Evolutionary conservation across 1,284 basidiomycete species (phyloP).

Genomic region (Ceraceosorus bombacis): DNA sequence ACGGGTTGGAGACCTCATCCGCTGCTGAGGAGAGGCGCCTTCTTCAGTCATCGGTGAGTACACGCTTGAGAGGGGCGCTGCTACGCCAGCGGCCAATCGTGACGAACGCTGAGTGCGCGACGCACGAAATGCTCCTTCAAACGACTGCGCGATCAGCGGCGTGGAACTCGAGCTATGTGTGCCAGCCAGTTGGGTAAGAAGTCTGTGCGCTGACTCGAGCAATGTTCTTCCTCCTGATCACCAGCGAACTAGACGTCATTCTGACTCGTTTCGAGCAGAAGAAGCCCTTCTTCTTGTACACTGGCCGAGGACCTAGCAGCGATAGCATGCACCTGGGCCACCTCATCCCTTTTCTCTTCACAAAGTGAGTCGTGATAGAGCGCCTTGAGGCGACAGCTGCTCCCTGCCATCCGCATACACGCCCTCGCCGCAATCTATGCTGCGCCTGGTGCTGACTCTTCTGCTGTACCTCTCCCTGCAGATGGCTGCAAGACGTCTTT

Average conservation of each 20-base stretch:
- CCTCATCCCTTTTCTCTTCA: slow-evolving; percentile 94
- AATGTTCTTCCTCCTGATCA: neutral
- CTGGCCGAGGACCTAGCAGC: slow-evolving; percentile 89
- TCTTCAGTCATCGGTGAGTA: slow-evolving; percentile 89
- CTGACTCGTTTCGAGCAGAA: slow-evolving; percentile 91
- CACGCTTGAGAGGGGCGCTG: neutral
- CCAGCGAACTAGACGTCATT: slow-evolving; percentile 84
- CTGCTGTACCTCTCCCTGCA: slow-evolving; percentile 50
- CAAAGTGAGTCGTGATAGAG: slow-evolving; percentile 61
- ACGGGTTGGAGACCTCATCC: slow-evolving; percentile 88
- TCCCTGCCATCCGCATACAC: neutral
- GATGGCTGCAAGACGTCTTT: slow-evolving; percentile 93
- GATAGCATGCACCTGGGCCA: slow-evolving; percentile 98
- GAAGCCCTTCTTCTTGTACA: slow-evolving; percentile 97
- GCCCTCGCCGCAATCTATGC: slow-evolving; percentile 63
- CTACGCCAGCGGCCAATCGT: too few species aligned
- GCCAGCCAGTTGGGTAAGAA: too few species aligned
- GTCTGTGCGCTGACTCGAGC: neutral
- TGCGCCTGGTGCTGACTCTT: slow-evolving; percentile 76
- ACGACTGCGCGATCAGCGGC: too few species aligned
- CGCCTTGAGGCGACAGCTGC: neutral
- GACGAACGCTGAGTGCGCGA: too few species aligned
- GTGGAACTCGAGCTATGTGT: too few species aligned
- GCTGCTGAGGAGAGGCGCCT: slow-evolving; percentile 81
- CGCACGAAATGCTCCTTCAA: too few species aligned